Percentiles rank a stretch among this genome's conserved stretches.
Evolutionary conservation across 768 basidiomycete species (phyloP).

Genomic region (Tulasnella sp.): DNA sequence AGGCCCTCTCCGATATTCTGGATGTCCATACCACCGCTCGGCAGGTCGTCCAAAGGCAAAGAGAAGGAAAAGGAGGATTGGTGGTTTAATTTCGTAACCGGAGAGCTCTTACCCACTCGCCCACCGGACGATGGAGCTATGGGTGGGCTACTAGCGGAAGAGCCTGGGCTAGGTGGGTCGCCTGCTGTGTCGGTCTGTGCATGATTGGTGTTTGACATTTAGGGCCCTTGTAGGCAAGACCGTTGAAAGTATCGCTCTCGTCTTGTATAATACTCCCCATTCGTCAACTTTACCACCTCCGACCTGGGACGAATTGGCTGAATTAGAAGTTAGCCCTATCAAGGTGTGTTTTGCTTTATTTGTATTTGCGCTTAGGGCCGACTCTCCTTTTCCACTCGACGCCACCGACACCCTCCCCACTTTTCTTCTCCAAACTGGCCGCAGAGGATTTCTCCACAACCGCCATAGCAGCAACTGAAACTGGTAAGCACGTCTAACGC

Average conservation of each 20-base stretch:
- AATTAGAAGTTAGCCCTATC: constrained; percentile 68
- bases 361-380: not conserved
- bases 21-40: constrained; percentile 50
- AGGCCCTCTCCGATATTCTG: constrained; percentile 48
- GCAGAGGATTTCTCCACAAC: no score
- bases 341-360: constrained; percentile 54
- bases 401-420: no score
- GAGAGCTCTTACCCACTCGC: constrained; percentile 46
- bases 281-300: constrained; percentile 53
- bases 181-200: not conserved
- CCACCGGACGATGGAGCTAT: constrained; percentile 44
- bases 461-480: no score
- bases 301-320: constrained; percentile 63
- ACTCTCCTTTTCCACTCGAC: no score
- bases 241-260: constrained; percentile 79
- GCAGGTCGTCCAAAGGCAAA: constrained; percentile 28
- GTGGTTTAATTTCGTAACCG: constrained; percentile 69
- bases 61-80: constrained; percentile 41
- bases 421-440: no score
- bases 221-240: constrained; percentile 66
- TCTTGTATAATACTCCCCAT: constrained; percentile 72
- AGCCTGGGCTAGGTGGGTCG: constrained; percentile 64
- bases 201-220: constrained; percentile 8
- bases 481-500: no score
- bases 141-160: constrained; percentile 87